Base-by-base conservation (phyloP, 345 rosid species). In the Pelargonium nanum region DNA sequence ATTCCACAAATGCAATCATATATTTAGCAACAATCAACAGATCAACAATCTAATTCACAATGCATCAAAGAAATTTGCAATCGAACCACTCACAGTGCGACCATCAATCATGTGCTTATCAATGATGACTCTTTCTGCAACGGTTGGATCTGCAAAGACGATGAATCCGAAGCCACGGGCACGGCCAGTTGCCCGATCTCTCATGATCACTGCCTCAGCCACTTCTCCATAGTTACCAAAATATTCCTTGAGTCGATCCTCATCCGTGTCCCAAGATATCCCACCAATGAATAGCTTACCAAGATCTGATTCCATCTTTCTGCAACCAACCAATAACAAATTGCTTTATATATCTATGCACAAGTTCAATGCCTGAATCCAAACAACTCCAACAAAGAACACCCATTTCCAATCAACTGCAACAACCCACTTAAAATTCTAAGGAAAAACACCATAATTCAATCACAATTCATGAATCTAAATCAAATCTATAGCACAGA, bases 281-380 rank as follows among this genome's bases (percentile, higher is more conserved):
- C 98, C 98, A 69, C 98, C 98, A 71, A 92, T 80, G 84, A 92
- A 92, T 73, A 92, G 97, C 83, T 92, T 92, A 34, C 98, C 97
- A 72, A 82, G 95, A 89, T 89, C 97, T 69, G 96, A 87, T 76
- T 87, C 96, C 97, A 92, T 92, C 89, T 81, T 65, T 66, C 83
- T 83, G 60, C 81, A 74, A 75, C 60, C 69, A 68, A 26, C 40
- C 68, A 78, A 68, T 77, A 72, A 79, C 58, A 73, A 72, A 44
- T 48, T 69, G 65, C 62, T 48, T 55, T 65, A 73, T 66, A 66
- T 65, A 78, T 75, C 76, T 71, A 74, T 71, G 61, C 40, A 26
- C 57, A 58, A 56, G 26, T 53, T 52, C 55, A 71, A 71, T 59
- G 67, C 24, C 44, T 55, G 45, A 54, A 25, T 23, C 19, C 24